Base-by-base conservation (phyloP, 2,329 filamentous ascomycete species). In the Hypoxylon rubiginosum region DNA sequence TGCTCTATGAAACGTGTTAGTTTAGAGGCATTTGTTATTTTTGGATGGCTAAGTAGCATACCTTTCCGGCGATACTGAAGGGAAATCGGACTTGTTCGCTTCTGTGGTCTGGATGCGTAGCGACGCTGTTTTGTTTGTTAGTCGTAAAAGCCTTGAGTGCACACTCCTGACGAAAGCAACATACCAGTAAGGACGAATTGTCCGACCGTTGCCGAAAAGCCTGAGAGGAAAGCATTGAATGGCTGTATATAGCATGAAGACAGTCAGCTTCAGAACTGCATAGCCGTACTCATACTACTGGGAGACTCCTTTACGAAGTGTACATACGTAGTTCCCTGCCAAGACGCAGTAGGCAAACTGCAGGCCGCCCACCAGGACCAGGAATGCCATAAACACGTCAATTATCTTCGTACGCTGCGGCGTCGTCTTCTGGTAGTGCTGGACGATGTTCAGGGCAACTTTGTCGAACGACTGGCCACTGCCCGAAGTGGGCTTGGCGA, bases 151-250 rank as follows among this genome's bases (percentile, higher is more conserved):
- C 13, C 28, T 46, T 13, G 24, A 10, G 9, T 9, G 32, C 6
- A 26, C 24, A 39, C 26, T 26, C 26, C 26, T 28, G 17, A 0
- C 11, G 10, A 34, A 34, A 36, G 28, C 11, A n/a, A 84, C 83
- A 76, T 90, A 85, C 93, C 93, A 54, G 96, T 97, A 73, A 99
- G 88, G 68, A 99, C 96, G 79, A 99, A 99, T 79, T 99, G 96
- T 67, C 96, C 96, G 69, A 99, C 95, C 1, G 95, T 96, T 15
- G 95, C 93, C 67, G 89, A 90, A 84, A 99, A 99, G 51, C 96
- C 97, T 32, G 94, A 93, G 32, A 99, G 89, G 84, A 99, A 99
- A 70, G 97, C 96, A 80, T 99, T 99, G 86, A 99, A 99, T 9
- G 96, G 96, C 95, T 98, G 76, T 64, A 59, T 39, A 30, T 63